Percentiles rank a stretch among this genome's conserved stretches.
These are phyloP conservation scores for Didymella lethalis DNA, from an alignment of 2,329 filamentous ascomycete genomes.

Conservation along the genomic window DNA sequence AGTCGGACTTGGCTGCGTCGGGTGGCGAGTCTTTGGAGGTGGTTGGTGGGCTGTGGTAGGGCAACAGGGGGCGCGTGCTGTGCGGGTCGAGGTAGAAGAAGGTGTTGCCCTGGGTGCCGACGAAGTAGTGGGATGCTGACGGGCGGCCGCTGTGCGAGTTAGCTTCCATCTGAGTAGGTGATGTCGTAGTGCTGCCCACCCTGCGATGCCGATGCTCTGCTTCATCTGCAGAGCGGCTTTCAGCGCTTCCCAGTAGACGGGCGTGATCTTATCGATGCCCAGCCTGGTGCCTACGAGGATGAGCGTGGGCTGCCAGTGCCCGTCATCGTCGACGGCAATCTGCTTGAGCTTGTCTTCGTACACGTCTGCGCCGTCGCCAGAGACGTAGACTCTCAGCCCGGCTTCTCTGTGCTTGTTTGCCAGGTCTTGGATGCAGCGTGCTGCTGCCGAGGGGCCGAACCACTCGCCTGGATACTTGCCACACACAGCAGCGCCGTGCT, in stretches of 20 bases:
- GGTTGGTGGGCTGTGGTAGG: conserved; percentile 60
- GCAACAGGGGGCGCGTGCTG: conserved; percentile 77
- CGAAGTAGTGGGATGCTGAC: conserved; percentile 83
- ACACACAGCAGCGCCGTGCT: conserved; percentile 83
- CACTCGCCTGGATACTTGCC: conserved; percentile 96
- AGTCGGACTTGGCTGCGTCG: conserved; percentile 2
- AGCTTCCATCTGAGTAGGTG: conserved; percentile 7
- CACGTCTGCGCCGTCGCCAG: conserved; percentile 88
- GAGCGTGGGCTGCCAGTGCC: conserved; percentile 79
- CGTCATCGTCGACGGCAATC: conserved; percentile 72
- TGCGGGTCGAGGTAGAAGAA: conserved; percentile 98
- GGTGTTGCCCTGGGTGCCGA: conserved; percentile 75
- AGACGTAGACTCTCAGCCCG: conserved; percentile 82
- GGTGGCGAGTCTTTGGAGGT: background rate
- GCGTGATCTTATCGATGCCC: conserved; percentile 92
- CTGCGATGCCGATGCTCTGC: conserved; percentile 95
- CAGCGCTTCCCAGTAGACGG: conserved; percentile 94
- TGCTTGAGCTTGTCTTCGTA: conserved; percentile 89
- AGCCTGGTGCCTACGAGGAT: conserved; percentile 88
- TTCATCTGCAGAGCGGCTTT: conserved; percentile 83
- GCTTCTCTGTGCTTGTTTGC: conserved; percentile 69
- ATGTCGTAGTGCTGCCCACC: conserved; percentile 63
- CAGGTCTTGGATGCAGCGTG: conserved; percentile 88
- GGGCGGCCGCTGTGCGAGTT: conserved; percentile 75
- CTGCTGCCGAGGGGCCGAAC: conserved; percentile 98